A percentile compares a stretch with the other conserved stretches of the same genome.
These are phyloP conservation scores for Hypomontagnella monticulosa DNA, from an alignment of 495 filamentous ascomycete genomes.

Conservation along the genomic window DNA sequence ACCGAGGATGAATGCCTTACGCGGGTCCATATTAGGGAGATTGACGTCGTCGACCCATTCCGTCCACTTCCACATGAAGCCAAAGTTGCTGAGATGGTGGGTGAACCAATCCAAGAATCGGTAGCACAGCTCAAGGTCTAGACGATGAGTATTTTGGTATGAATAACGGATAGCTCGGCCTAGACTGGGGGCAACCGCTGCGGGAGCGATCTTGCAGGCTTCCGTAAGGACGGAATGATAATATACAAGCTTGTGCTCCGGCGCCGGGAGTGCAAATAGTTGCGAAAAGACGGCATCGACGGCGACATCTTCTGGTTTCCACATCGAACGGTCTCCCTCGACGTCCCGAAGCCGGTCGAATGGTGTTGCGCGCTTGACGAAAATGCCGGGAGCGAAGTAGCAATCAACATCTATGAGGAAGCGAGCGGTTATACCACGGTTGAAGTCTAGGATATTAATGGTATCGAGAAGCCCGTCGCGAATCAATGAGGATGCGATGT, in stretches of 20 bases:
- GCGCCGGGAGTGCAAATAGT: slow-evolving; percentile 83
- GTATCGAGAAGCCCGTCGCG: slow-evolving; percentile 90
- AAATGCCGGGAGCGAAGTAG: slow-evolving; percentile 87
- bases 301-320: slow-evolving; percentile 98
- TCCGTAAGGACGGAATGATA: slow-evolving; percentile 96
- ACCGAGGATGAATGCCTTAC: slow-evolving; percentile 90
- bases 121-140: slow-evolving; percentile 87
- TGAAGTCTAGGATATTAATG: slow-evolving; percentile 93
- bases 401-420: slow-evolving; percentile 94
- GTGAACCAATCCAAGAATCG: slow-evolving; percentile 98
- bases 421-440: slow-evolving; percentile 84
- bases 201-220: slow-evolving; percentile 92
- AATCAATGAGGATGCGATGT: slow-evolving; percentile 81
- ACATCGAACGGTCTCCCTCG: slow-evolving; percentile 74
- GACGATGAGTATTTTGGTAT: slow-evolving; percentile 78
- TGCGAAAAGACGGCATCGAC: slow-evolving; percentile 98
- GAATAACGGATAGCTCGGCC: slow-evolving; percentile 93
- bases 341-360: slow-evolving; percentile 89
- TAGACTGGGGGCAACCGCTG: slow-evolving; percentile 93
- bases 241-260: slow-evolving; percentile 95
- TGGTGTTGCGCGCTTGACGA: slow-evolving; percentile 89
- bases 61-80: slow-evolving; percentile 99
- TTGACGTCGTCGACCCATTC: slow-evolving; percentile 94
- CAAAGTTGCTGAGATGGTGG: slow-evolving; percentile 98
- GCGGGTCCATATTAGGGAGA: slow-evolving; percentile 78